Evolutionary conservation across 78 protist species (phyloP).

Genomic region (Protostelium mycophagum): DNA sequence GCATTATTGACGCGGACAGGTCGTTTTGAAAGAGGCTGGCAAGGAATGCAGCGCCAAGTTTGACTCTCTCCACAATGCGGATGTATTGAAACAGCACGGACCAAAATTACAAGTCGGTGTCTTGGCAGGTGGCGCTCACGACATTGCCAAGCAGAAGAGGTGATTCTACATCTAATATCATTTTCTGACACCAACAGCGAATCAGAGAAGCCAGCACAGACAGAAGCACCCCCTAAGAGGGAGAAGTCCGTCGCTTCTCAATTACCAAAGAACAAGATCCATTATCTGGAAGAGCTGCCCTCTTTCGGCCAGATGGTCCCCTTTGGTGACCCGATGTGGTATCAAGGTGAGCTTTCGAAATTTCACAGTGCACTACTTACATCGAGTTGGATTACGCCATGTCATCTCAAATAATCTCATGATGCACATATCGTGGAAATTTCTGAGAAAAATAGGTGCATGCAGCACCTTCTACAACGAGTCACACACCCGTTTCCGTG

Average conservation of each 20-base stretch:
- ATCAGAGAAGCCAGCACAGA: not conserved
- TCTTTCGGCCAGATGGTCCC: not conserved
- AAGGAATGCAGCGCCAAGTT: not conserved
- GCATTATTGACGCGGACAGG: not conserved
- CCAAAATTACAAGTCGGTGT: not conserved
- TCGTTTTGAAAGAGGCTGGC: not conserved
- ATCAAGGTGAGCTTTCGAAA: constrained; percentile 28
- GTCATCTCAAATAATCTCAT: not conserved
- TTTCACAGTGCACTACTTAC: not conserved
- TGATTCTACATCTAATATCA: not conserved
- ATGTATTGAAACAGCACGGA: not conserved
- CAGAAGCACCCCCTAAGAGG: not conserved
- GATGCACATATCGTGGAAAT: not conserved
- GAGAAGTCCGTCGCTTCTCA: not conserved
- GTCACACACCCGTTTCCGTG: constrained; percentile 28
- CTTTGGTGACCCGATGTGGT: constrained; percentile 54
- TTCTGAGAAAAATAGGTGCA: not conserved
- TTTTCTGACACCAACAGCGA: not conserved
- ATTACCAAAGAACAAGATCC: not conserved
- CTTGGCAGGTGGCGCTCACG: not conserved
- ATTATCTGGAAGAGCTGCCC: not conserved
- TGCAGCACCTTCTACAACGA: constrained; percentile 36
- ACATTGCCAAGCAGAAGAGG: not conserved
- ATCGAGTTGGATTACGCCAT: not conserved
- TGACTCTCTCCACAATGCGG: not conserved